These are phyloP conservation scores for Entophlyctis helioformis DNA, from an alignment of 192 early-diverging fungal species.

Conservation along the genomic window DNA sequence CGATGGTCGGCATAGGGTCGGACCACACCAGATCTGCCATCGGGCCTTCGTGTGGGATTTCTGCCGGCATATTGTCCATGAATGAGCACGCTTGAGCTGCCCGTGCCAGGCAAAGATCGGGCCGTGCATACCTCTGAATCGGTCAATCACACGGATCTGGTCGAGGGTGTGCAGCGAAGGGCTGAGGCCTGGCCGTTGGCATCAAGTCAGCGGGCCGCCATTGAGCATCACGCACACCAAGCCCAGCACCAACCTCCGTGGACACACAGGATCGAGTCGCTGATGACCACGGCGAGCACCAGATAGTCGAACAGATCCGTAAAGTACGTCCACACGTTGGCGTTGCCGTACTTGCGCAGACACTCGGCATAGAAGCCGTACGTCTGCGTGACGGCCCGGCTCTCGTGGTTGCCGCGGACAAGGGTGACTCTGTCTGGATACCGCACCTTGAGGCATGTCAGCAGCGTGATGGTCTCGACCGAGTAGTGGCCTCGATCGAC, in stretches of 20 bases:
- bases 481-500: constrained; percentile 77
- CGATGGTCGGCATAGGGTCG: constrained; percentile 54
- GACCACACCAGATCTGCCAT: constrained; percentile 94
- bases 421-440: constrained; percentile 83
- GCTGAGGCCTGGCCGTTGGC: constrained; percentile 58
- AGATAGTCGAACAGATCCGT: constrained; percentile 92
- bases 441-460: constrained; percentile 77
- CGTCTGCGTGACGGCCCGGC: constrained; percentile 80
- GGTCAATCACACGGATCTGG: constrained; percentile 74
- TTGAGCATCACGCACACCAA: too few species aligned
- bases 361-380: constrained; percentile 95
- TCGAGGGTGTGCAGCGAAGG: constrained; percentile 76
- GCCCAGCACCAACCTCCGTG: constrained; percentile 73
- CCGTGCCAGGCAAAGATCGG: neutral
- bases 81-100: too few species aligned
- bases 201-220: too few species aligned
- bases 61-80: constrained; percentile 19
- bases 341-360: constrained; percentile 72
- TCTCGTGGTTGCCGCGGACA: constrained; percentile 91
- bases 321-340: constrained; percentile 83
- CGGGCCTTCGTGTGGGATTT: constrained; percentile 89
- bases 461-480: constrained; percentile 83
- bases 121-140: constrained; percentile 54
- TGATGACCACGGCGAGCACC: constrained; percentile 75
- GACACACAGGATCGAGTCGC: constrained; percentile 85